Evolutionary conservation across 768 basidiomycete genomes (phyloP), one percentile per base, ranked within the genome.

Genomic region (Lanmaoa rubissima): DNA sequence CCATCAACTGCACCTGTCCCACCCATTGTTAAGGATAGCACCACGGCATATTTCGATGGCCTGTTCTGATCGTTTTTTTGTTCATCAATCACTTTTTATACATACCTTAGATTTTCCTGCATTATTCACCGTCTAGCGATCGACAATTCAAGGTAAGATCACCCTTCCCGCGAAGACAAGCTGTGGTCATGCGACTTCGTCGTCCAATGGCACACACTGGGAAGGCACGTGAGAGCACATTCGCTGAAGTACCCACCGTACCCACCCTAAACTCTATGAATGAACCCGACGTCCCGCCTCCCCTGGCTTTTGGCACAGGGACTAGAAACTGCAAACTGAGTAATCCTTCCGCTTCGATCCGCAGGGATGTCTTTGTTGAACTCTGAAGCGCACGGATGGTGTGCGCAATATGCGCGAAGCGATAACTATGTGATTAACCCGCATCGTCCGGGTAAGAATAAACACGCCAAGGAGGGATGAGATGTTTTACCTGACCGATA

Each of bases 301-400:
- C 73, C 24, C 64, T 73, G 4, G 69, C 64, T 31, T 68, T 74
- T 73, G 77, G 44, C 74, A 79, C 35, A 3, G 85, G 87, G 80
- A 97, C 94, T 61, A 97, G 78, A 71, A 97, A 91, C 65, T 98
- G 96, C 57, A 98, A 73, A 64, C 91, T 92, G 38, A 98, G 75
- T 43, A 94, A 72, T 0, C 96, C 96, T 51, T 85, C 82, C 21
- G 81, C 78, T 62, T 95, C 91, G 21, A 97, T 93, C 35, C 94
- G 81, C 43, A 98, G 71, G 0, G 93, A 95, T 3, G 94, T 91
- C 67, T 97, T 97, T 24, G 85, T 85, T 0, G 93, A 94, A 53
- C 79, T 85, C 56, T 90, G 86, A 50, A 98, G 72, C 9, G 95
- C 94, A 2, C 86, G 81, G 43, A 85, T 69, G 2, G 90, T 82